Evolutionary conservation across 83 land plant genomes (phyloP), one percentile per base, ranked within the genome.

Genomic region (Thuja plicata): DNA sequence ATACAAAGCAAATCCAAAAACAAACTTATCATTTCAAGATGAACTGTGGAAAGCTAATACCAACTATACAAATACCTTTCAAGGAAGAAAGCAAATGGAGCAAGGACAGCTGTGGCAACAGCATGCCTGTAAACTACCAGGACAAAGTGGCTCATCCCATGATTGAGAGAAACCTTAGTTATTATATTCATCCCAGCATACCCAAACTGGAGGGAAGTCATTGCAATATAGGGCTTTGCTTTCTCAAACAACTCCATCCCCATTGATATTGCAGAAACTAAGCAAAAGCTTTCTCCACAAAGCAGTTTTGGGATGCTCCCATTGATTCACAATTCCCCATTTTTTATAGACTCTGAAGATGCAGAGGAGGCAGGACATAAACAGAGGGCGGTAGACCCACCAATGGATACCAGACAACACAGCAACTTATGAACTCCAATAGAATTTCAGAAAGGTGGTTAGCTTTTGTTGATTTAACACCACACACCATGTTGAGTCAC

Each of bases 171-270:
- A 15, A 88, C 66, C 24, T 88, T 88, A 1, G 60, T 88, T 32
- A 88, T 79, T n/a, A 88, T 52, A 32, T 88, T 88, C 89, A 88
- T 88, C n/a, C 89, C 89, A 0, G 86, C 89, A 88, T 79, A 88
- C 37, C 89, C 89, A 88, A 88, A 88, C n/a, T 88, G 89, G 1
- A 88, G 87, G 19, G 83, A 88, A 43, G 48, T 17, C 89, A 88
- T 88, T 3, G 86, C 89, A 4, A 88, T 34, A 35, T 79, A 88
- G 27, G 89, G 89, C 37, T 88, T 88, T 34, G 43, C 7, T 74
- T 79, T 80, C 37, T 88, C 55, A 77, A 88, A 79, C 79, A 12
- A 32, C 4, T 76, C 38, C 38, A 35, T 32, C 38, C 38, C 38
- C 16, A 76, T 76, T 76, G 34, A 35, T 32, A 27, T 43, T 30